Base-by-base conservation (phyloP, 495 filamentous ascomycete genomes). In the Xylaria curta region DNA sequence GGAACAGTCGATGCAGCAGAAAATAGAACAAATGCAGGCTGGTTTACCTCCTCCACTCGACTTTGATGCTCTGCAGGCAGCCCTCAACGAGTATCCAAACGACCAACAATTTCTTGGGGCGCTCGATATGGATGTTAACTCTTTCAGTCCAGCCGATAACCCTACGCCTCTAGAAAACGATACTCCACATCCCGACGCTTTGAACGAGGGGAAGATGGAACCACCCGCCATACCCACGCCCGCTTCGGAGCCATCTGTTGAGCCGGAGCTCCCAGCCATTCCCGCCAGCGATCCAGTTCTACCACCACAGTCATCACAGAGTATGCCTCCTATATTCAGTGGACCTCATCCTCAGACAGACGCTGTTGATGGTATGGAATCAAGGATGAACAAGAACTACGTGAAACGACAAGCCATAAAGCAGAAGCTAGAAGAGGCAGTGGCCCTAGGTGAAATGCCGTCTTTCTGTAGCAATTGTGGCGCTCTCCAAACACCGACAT, bases 401-500 rank as follows among this genome's bases (percentile, higher is more conserved):
- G 82, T 85, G 0, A 89, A 89, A 74, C 91, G 89, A 75, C 86
- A 88, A 66, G 80, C 84, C 1, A 92, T 93, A 71, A 85, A 87
- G 74, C 84, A 91, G 64, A 86, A 85, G 54, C 81, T 97, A 12
- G 89, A 94, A 59, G 83, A 81, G 51, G 89, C 91, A 0, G 87
- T 97, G 42, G 82, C 85, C 26, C 84, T 86, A 64, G 95, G 95
- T 2, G 85, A 93, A 70, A 88, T 92, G 79, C 96, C 96, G 0
- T 90, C 90, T 4, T 98, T 89, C 75, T 99, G 96, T 78, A 88
- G 89, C 66, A 96, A 98, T 77, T 99, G 96, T 75, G 96, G 96
- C 7, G 91, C 93, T 19, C 96, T 99, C 70, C 92, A 97, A 76
- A 99, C 96, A 0, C 92, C 95, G 0, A 97, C 94, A 0, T 99